Percentiles rank a stretch among this genome's conserved stretches.
Evolutionary conservation across 257 asterid genomes (phyloP).

Genomic region (Gentiana dahurica): DNA sequence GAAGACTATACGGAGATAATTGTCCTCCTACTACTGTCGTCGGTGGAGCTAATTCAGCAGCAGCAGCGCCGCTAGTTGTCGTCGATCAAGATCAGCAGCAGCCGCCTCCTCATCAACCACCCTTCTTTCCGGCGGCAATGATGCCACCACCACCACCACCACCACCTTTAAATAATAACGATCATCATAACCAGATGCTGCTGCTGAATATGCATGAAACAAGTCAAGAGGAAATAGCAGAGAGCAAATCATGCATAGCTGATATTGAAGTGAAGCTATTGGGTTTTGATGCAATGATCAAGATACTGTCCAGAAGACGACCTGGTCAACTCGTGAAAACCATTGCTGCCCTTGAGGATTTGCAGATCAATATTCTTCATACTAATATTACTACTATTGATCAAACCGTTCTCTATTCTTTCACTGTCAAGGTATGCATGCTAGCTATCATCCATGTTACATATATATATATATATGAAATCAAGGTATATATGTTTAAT

Average conservation of each 20-base stretch:
- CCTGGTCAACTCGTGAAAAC: conserved; percentile 61
- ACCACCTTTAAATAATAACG: conserved; percentile 29
- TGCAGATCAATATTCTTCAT: conserved; percentile 77
- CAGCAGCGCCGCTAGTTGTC: conserved; percentile 6
- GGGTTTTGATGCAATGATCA: conserved; percentile 76
- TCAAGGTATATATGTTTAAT: no score
- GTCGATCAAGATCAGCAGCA: conserved; percentile 12
- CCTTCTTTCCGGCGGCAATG: conserved; percentile 23
- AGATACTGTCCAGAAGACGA: conserved; percentile 71
- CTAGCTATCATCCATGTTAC: background rate
- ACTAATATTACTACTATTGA: conserved; percentile 90
- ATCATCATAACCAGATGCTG: conserved; percentile 37
- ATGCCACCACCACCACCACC: conserved; percentile 12
- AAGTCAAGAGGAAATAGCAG: conserved; percentile 50
- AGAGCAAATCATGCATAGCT: conserved; percentile 74
- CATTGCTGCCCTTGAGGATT: conserved; percentile 86
- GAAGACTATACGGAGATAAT: conserved; percentile 59
- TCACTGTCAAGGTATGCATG: conserved; percentile 70
- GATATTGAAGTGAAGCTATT: conserved; percentile 80
- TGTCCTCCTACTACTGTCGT: conserved; percentile 22
- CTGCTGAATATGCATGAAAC: no score
- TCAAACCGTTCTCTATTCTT: conserved; percentile 83
- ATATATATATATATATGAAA: no score
- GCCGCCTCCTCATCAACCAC: conserved; percentile 15
- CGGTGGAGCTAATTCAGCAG: conserved; percentile 28